Base-by-base conservation (phyloP, 1,284 basidiomycete species). In the Leccinum pallidistipes region DNA sequence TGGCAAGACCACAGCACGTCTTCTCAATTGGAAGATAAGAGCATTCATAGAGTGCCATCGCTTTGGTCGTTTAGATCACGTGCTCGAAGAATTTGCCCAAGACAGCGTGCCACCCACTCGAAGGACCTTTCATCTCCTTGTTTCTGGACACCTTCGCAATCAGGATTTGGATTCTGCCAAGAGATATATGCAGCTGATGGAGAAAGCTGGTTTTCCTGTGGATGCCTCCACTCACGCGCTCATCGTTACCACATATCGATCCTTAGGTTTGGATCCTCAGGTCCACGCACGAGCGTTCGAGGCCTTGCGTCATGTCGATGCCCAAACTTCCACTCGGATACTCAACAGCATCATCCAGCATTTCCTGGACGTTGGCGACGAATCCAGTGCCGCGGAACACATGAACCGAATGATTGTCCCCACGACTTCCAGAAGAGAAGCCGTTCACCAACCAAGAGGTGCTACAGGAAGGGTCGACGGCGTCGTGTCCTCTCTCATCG, bases 1-100 rank as follows among this genome's bases (percentile, higher is more conserved):
- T 10, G 80, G 81, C 55, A 77, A 75, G 59, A 78, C 81, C 1
- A 86, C 83, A 3, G 67, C 75, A 34, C 81, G 83, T 27, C 76
- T 92, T 21, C 78, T 92, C 66, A 86, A 92, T 71, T 91, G 88
- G 89, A 82, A 81, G 55, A 76, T 81, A 18, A 83, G 83, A 43
- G 86, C 87, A 1, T 69, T 84, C 49, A 71, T 86, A 62, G 86
- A 90, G 69, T 76, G 74, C 5, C 76, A 80, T 59, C 71, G 81
- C 45, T 90, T 81, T 66, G 69, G 73, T 27, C 68, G 69, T 9
- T 75, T 91, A 40, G 73, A 79, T 64, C 68, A 67, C 29, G 76
- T 83, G 3, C 71, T 88, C 57, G 70, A 77, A 52, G 79, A 84
- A 57, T 90, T 88, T 77, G 69, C 76, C 50, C 66, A 69, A 34